Conservation (phyloP, 108 stramenopile genomes). For the Mayamaea pseudoterrestris region DNA sequence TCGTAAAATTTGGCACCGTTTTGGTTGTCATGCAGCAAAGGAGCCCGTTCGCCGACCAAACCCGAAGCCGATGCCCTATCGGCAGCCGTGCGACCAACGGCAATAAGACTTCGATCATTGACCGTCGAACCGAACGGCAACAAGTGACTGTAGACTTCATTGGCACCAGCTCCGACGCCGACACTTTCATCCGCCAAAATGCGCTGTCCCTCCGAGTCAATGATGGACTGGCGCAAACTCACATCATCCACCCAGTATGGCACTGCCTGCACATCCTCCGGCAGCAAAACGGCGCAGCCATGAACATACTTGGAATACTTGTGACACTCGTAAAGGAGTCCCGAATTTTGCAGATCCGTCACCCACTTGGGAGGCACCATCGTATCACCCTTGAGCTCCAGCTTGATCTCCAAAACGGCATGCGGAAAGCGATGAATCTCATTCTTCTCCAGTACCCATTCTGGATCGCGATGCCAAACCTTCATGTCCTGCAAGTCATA, state of each 20-base stretch:
- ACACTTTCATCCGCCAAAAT: conserved; percentile 48
- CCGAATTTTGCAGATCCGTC: conserved; percentile 77
- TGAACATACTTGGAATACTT: conserved; percentile 87
- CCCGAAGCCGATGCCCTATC: conserved; percentile 34
- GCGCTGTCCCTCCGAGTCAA: conserved; percentile 56
- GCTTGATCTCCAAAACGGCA: conserved; percentile 92
- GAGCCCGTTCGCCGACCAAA: conserved; percentile 19
- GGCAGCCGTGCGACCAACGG: conserved; percentile 61
- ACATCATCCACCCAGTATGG: conserved; percentile 97
- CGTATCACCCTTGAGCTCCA: conserved; percentile 82
- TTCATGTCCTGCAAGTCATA: conserved; percentile 79
- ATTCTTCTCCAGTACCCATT: conserved; percentile 50
- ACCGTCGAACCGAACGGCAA: conserved; percentile 73
- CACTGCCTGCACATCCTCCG: conserved; percentile 87
- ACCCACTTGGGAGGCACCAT: conserved; percentile 88
- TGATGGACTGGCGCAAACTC: conserved; percentile 79
- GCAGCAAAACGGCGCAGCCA: conserved; percentile 81
- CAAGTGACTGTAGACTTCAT: conserved; percentile 73
- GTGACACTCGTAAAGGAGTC: conserved; percentile 85
- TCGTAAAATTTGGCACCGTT: conserved; percentile 20
- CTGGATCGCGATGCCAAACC: conserved; percentile 88
- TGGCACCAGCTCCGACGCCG: conserved; percentile 76
- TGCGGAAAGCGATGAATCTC: conserved; percentile 95
- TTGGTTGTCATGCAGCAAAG: background rate
- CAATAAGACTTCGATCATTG: conserved; percentile 53